These are phyloP conservation scores for Wickerhamiella cacticola DNA, from an alignment of 805 yeast species.

Conservation along the genomic window DNA sequence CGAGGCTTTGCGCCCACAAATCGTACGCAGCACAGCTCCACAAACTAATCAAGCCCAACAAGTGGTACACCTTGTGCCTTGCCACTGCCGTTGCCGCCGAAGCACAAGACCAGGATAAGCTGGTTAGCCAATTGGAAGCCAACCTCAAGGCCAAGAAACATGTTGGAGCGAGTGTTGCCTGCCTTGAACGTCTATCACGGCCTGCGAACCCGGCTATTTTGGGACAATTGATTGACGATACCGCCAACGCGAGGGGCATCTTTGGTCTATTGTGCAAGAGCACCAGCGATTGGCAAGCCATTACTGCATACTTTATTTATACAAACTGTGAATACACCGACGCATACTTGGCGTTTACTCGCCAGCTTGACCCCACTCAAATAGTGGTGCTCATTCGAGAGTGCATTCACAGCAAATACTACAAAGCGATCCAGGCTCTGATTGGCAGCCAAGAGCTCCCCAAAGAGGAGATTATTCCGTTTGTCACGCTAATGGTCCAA, in stretches of 20 bases:
- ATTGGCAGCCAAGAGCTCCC: background rate
- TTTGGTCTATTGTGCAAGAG: slow-evolving; percentile 4
- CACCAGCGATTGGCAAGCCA: slow-evolving; percentile 13
- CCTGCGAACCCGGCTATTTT: background rate
- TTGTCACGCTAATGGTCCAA: slow-evolving; percentile 1
- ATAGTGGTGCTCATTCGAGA: slow-evolving; percentile 10
- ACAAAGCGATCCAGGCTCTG: background rate
- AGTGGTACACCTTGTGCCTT: slow-evolving; percentile 2
- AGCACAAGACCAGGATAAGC: background rate
- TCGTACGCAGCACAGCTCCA: background rate
- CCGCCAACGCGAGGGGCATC: background rate
- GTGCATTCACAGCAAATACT: slow-evolving; percentile 10
- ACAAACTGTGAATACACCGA: slow-evolving; percentile 10
- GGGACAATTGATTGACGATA: background rate
- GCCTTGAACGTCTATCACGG: background rate
- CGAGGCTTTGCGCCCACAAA: background rate
- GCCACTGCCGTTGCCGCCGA: background rate
- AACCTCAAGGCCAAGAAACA: background rate
- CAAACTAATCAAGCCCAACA: background rate
- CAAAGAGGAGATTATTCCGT: slow-evolving; percentile 3
- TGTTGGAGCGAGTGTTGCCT: background rate
- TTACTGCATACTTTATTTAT: slow-evolving; percentile 17
- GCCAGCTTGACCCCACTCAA: slow-evolving; percentile 10
- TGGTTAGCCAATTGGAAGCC: background rate
- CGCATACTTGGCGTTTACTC: slow-evolving; percentile 13